Conservation (phyloP, 177 flowering plant species). For the Vitis hybrid region DNA sequence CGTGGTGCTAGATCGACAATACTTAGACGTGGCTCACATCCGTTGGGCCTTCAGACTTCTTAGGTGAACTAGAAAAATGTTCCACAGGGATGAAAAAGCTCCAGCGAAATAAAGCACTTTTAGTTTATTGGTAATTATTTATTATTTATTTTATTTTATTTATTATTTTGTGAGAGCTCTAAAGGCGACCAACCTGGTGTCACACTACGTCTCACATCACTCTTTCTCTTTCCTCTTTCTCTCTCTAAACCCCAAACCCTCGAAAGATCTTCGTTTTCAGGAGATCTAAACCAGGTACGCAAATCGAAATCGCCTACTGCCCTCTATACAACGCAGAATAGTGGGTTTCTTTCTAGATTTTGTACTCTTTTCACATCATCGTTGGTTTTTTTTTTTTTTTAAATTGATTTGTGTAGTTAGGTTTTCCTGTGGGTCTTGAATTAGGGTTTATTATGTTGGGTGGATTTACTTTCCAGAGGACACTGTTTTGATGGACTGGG, state of each 20-base stretch:
- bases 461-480: not conserved
- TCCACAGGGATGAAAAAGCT: too few species aligned
- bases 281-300: conserved; percentile 16
- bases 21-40: too few species aligned
- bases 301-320: not conserved
- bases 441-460: conserved; percentile 8
- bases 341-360: not conserved
- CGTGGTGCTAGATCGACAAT: too few species aligned
- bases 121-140: too few species aligned
- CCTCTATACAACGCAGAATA: not conserved
- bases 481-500: conserved; percentile 7
- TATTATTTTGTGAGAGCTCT: conserved; percentile 3
- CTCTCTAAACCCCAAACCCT: conserved; percentile 20
- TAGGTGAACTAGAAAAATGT: too few species aligned
- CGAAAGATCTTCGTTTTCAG: not conserved
- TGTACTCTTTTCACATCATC: not conserved
- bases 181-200: conserved; percentile 3
- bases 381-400: not conserved
- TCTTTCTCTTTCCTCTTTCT: conserved; percentile 1
- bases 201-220: not conserved
- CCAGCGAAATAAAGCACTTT: too few species aligned
- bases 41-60: too few species aligned
- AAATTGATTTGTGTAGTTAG: not conserved
- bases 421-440: not conserved
- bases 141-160: not conserved